Evolutionary conservation across 2,329 filamentous ascomycete species (phyloP), one percentile per base, ranked within the genome.

Genomic region (Tolypocladium cylindrosporum): DNA sequence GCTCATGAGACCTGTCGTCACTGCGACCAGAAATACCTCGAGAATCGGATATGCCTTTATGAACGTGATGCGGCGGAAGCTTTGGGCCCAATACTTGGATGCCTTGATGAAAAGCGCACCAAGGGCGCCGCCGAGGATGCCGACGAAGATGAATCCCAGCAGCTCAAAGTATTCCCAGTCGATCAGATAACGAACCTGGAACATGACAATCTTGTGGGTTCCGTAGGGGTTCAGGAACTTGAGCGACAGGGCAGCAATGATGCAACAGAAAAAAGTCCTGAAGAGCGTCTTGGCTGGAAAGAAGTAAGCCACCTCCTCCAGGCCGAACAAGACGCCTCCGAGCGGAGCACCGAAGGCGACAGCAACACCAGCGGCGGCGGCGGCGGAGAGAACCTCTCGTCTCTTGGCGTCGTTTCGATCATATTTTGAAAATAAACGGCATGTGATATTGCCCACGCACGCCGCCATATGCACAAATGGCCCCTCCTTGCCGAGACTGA

Each of bases 401-500:
- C 94, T 82, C 72, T 99, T 99, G 56, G 86, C 94, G 68, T 99
- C 94, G 66, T 99, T 99, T 62, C 84, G 80, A 65, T 94, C 91
- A 71, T 97, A 99, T 70, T 99, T 99, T 61, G 84, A 76, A 66
- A 97, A 97, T n/a, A 97, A 72, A 68, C 94, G 90, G 67, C 93
- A 97, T 39, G 88, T 86, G 69, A 99, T 96, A 66, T 99, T 99
- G 59, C 94, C 94, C 27, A 97, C 87, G 65, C 93, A 96, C 1
- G 93, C 90, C 0, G 92, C 91, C 67, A 97, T 96, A 71, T 99
- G 94, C n/a, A 99, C 94, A 67, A 93, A 97, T 0, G 94, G 94
- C 0, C 93, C 84, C 68, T 97, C 94, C 71, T 99, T 99, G 36
- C 94, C 94, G 48, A 99, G 78, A 69, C 91, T 96, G 60, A 99